Evolutionary conservation across 208 protist species (phyloP), one percentile per base, ranked within the genome.

Genomic region (Trypanosoma brucei): DNA sequence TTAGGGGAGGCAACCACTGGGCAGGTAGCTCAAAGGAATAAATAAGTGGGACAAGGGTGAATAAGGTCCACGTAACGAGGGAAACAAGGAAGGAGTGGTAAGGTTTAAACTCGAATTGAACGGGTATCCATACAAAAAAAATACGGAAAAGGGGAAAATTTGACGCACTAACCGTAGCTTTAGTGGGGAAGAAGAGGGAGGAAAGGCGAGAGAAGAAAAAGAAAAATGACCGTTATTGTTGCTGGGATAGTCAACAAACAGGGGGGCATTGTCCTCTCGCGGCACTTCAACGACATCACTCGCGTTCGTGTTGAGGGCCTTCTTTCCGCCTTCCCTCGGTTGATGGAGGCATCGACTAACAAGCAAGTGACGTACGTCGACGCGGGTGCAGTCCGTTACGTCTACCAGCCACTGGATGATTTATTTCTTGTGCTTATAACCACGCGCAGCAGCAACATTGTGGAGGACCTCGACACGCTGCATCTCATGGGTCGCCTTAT

Each of bases 311-410:
- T 99, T 33, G 97, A 99, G 71, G 97, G 97, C 4, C 84, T 99
- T 30, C 81, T 99, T 30, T 96, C 97, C 30, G 96, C 97, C 37
- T 99, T 99, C 52, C 97, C 98, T 9, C 98, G 98, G 61, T 89
- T 99, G 2, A 85, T 98, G 48, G 85, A 92, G 72, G 75, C 79
- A 11, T 81, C 75, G 34, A 14, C 81, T 55, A 86, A 84, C 8
- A 91, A 91, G 65, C 96, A 98, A 75, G 95, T 98, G 58, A 99
- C 97, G 0, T 99, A 96, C 77, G 93, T 99, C 30, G 97, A 99
- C 66, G 98, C 97, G 1, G 97, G 97, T 39, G 72, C 76, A 1
- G 88, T 96, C 0, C 87, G 95, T 51, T 99, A 99, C 70, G 96
- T 99, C 1, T 99, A 99, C 73, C 97, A 98, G 78, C 98, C 98